Conservation (phyloP, 2,329 filamentous ascomycete genomes). For the Chaetomium olivaceum region DNA sequence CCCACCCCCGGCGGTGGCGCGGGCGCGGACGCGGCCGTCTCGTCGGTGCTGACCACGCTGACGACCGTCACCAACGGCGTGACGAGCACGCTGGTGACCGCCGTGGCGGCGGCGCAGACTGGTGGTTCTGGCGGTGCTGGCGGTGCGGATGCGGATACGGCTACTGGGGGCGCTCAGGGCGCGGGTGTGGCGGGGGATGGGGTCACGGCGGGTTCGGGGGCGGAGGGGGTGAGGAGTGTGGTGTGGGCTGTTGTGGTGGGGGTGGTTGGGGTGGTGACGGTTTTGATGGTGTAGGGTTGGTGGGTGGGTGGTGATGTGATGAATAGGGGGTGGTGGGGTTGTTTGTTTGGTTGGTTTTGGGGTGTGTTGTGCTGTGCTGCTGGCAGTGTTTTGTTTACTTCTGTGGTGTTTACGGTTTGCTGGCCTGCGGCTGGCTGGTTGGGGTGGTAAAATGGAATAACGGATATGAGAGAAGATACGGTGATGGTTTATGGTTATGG, state of each 20-base stretch:
- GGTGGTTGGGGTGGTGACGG: not conserved
- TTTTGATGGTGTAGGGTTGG: conserved; percentile 3
- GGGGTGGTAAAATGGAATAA: not conserved
- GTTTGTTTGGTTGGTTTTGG: not conserved
- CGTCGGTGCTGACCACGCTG: conserved; percentile 15
- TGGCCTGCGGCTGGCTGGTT: conserved; percentile 7
- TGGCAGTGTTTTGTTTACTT: not conserved
- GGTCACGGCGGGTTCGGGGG: not conserved
- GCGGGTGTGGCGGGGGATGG: not conserved
- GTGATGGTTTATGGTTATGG: not conserved
- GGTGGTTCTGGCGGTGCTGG: not conserved
- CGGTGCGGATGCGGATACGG: not conserved
- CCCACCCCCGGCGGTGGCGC: not conserved
- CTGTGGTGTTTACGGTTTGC: not conserved
- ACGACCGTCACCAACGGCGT: conserved; percentile 19
- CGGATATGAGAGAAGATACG: not conserved
- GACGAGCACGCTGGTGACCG: conserved; percentile 16
- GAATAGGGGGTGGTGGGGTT: not conserved
- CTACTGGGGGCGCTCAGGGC: not conserved
- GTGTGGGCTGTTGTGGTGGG: not conserved
- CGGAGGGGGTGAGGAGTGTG: not conserved
- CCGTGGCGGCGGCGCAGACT: conserved; percentile 16
- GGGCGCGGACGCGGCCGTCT: not conserved
- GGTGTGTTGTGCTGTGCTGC: not conserved
- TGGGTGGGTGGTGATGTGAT: not conserved